Base-by-base conservation (phyloP, 768 basidiomycete genomes). In the Pleurotus ostreatus region DNA sequence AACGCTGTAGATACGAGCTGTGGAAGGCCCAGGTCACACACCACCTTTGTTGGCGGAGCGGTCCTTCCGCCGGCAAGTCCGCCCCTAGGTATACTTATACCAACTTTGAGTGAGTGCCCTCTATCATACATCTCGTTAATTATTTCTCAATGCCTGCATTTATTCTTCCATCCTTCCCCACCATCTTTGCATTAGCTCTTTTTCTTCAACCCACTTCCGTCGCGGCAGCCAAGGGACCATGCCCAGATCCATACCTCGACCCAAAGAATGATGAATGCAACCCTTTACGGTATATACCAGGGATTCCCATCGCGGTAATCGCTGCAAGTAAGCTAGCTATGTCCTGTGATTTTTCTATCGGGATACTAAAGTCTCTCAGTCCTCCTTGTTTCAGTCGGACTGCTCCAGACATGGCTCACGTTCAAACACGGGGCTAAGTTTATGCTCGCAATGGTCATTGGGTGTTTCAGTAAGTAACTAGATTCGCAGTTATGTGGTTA, bases 371-470 rank as follows among this genome's bases (percentile, higher is more conserved):
- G 1, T 16, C 13, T 25, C 11, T 5, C 51, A 60, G 48, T 47
- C 57, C 55, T 69, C 16, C 56, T 71, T 16, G 26, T 69, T 9
- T 3, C 59, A 8, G 56, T 62, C n/a, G 74, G 70, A 26, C 46
- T 76, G n/a, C 47, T 59, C 3, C 74, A 75, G 49, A 65, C 70
- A 3, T 68, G 60, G 40, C 63, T 64, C 37, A 66, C 65, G 23
- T 63, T 58, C 46, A 65, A 65, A 30, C 68, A 66, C 25, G 70
- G 74, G 6, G 66, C 71, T 5, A 69, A 62, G 46, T 78, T 63
- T 58, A 80, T 80, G 78, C 56, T 74, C 5, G 55, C 64, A 34
- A 74, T 80, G 69, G 62, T 70, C 15, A 67, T 81, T 37, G 79
- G 79, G 20, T 71, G 66, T 25, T 74, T 71, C 60, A 68, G 78